phyloP scores from a whole-genome alignment of 495 filamentous ascomycete genomes.

The Trypethelium eluteriae region DNA sequence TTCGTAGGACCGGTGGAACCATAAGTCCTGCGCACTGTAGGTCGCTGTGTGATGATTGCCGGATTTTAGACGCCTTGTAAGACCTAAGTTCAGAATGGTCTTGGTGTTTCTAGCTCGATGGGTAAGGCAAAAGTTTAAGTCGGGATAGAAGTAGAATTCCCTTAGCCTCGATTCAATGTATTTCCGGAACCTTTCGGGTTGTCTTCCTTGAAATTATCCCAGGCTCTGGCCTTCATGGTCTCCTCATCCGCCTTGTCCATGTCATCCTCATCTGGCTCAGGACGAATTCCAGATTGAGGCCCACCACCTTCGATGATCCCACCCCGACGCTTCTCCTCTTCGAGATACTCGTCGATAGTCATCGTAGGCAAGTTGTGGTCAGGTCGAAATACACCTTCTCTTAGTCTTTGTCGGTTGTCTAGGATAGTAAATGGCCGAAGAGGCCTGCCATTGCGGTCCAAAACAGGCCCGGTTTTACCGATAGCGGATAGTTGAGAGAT shows the following conservation, averaged over 20 bases:
- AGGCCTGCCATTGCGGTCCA: constrained; percentile 77
- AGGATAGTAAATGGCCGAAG: constrained; percentile 85
- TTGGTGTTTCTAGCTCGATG: no score
- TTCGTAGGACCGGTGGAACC: background rate
- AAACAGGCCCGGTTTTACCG: constrained; percentile 59
- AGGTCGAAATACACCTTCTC: constrained; percentile 76
- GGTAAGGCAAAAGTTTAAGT: background rate
- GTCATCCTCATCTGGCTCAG: constrained; percentile 82
- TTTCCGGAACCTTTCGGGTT: constrained; percentile 59
- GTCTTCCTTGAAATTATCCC: constrained; percentile 90
- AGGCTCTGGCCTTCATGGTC: constrained; percentile 86
- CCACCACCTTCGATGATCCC: constrained; percentile 90
- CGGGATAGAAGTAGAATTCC: background rate
- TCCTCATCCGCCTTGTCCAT: constrained; percentile 74
- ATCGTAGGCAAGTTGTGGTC: constrained; percentile 94
- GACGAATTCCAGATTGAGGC: constrained; percentile 60
- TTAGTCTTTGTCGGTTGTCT: constrained; percentile 66
- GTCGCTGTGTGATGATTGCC: no score
- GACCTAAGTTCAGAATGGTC: no score
- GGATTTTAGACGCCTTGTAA: no score
- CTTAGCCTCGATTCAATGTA: constrained; percentile 38
- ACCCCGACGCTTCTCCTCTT: constrained; percentile 77
- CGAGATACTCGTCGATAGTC: constrained; percentile 95
- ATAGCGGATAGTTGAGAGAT: constrained; percentile 47
- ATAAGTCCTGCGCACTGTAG: no score